Evolutionary conservation across 169 alveolate genomes (phyloP).

Genomic region (Eimeria tenella): DNA sequence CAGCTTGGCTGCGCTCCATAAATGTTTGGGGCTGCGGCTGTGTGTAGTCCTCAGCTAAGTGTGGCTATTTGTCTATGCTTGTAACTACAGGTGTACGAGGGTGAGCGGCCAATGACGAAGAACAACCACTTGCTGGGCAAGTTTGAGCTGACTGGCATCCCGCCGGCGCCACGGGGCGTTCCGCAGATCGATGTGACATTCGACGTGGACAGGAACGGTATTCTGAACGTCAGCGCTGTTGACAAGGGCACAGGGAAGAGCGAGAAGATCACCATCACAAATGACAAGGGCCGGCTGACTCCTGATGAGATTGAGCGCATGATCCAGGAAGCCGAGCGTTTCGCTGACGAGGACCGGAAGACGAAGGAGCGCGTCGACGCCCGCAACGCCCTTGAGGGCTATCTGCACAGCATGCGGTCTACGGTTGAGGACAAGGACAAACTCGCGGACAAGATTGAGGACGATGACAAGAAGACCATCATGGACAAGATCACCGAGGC

Average conservation of each 20-base stretch:
- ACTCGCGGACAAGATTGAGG: slow-evolving; percentile 93
- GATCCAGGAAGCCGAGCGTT: slow-evolving; percentile 96
- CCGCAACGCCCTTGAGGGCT: slow-evolving; percentile 94
- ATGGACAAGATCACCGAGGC: slow-evolving; percentile 89
- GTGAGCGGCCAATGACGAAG: slow-evolving; percentile 98
- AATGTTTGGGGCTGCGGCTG: not conserved
- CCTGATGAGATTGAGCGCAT: slow-evolving; percentile 96
- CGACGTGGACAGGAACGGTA: slow-evolving; percentile 97
- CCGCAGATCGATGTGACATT: slow-evolving; percentile 97
- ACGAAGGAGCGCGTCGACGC: slow-evolving; percentile 95
- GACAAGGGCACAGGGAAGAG: slow-evolving; percentile 97
- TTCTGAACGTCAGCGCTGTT: slow-evolving; percentile 95
- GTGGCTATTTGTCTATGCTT: not conserved
- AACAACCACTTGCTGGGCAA: slow-evolving; percentile 96
- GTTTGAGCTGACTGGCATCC: slow-evolving; percentile 97
- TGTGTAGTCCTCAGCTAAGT: not conserved
- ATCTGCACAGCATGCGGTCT: slow-evolving; percentile 93
- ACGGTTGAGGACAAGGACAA: slow-evolving; percentile 93
- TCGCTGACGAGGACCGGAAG: slow-evolving; percentile 95
- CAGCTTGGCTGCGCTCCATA: no score
- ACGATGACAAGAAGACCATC: slow-evolving; percentile 92
- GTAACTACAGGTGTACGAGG: slow-evolving; percentile 93
- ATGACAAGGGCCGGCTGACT: slow-evolving; percentile 96
- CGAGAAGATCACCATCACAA: slow-evolving; percentile 96
- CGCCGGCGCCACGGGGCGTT: slow-evolving; percentile 97